These are phyloP conservation scores for Aureobasidium sp. DNA, from an alignment of 2,329 filamentous ascomycete species.

Conservation along the genomic window DNA sequence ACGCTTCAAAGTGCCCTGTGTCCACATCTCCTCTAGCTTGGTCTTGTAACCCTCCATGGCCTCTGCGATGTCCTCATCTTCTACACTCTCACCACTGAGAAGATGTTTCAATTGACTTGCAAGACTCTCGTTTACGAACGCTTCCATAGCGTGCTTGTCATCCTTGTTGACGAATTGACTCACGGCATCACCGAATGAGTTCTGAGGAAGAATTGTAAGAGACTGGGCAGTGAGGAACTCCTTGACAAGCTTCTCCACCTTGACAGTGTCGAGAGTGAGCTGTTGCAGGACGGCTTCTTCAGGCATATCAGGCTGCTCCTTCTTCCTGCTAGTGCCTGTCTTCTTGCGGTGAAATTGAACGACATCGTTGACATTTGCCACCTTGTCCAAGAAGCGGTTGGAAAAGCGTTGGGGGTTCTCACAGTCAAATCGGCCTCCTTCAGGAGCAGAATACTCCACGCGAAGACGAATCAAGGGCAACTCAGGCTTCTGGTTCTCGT, in stretches of 20 bases:
- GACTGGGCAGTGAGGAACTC: slow-evolving; percentile 84
- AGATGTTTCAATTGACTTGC: slow-evolving; percentile 38
- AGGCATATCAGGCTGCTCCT: slow-evolving; percentile 50
- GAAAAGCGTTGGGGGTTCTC: slow-evolving; percentile 97
- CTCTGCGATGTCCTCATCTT: slow-evolving; percentile 56
- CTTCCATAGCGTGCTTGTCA: slow-evolving; percentile 78
- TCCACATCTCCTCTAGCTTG: slow-evolving; percentile 65
- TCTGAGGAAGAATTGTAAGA: slow-evolving; percentile 86
- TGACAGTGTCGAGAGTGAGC: slow-evolving; percentile 65
- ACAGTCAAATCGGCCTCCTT: slow-evolving; percentile 78
- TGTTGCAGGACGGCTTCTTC: slow-evolving; percentile 57
- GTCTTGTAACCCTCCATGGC: slow-evolving; percentile 49
- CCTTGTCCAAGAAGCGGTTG: slow-evolving; percentile 79
- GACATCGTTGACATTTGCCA: slow-evolving; percentile 91
- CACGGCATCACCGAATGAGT: slow-evolving; percentile 87
- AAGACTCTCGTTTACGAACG: slow-evolving; percentile 40
- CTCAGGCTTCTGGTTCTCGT: slow-evolving; percentile 56
- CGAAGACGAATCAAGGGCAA: slow-evolving; percentile 81
- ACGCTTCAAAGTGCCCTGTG: slow-evolving; percentile 54
- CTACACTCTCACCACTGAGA: slow-evolving; percentile 55
- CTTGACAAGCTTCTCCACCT: slow-evolving; percentile 80
- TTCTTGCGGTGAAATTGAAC: slow-evolving; percentile 92
- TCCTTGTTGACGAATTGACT: slow-evolving; percentile 91
- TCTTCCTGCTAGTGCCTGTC: slow-evolving; percentile 44
- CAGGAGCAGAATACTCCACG: slow-evolving; percentile 80